Conservation (phyloP, 2,329 filamentous ascomycete genomes). For the Aspergillus fischeri region DNA sequence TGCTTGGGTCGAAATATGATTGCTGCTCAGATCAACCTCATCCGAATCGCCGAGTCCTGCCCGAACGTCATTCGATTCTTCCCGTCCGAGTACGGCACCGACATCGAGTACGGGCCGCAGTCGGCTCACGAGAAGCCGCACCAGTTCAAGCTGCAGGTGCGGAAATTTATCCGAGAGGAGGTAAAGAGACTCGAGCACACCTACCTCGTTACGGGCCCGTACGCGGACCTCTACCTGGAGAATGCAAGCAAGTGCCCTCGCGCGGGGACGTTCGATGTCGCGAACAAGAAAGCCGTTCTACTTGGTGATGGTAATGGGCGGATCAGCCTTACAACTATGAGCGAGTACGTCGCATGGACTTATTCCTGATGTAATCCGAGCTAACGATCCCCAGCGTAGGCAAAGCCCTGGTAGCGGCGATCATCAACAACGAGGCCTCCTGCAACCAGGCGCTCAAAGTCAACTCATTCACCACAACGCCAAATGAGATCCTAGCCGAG, state of each 20-base stretch:
- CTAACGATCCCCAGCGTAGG: constrained; percentile 53
- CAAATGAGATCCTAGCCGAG: constrained; percentile 59
- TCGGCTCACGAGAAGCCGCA: constrained; percentile 63
- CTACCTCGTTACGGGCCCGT: constrained; percentile 67
- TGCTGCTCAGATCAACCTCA: constrained; percentile 57
- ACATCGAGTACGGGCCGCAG: constrained; percentile 57
- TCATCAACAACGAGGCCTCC: constrained; percentile 53
- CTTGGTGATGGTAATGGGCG: constrained; percentile 59
- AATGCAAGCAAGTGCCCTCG: constrained; percentile 33
- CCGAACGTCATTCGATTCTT: constrained; percentile 59
- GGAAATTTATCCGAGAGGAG: constrained; percentile 53
- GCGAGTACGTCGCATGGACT: constrained; percentile 52
- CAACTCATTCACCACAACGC: constrained; percentile 66
- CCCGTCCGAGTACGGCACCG: constrained; percentile 65
- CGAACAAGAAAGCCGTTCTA: constrained; percentile 55
- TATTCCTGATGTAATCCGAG: not conserved
- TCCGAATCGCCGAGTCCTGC: constrained; percentile 55
- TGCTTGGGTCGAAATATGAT: constrained; percentile 62
- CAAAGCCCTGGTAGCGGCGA: constrained; percentile 59
- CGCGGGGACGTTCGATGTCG: constrained; percentile 57
- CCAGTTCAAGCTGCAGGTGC: constrained; percentile 66
- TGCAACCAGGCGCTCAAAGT: constrained; percentile 59
- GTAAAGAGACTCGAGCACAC: constrained; percentile 57
- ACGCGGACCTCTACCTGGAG: constrained; percentile 59
- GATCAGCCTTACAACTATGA: constrained; percentile 67